Evolutionary conservation across 106 monocot genomes (phyloP), one percentile per base, ranked within the genome.

Genomic region (Acorus calamus): DNA sequence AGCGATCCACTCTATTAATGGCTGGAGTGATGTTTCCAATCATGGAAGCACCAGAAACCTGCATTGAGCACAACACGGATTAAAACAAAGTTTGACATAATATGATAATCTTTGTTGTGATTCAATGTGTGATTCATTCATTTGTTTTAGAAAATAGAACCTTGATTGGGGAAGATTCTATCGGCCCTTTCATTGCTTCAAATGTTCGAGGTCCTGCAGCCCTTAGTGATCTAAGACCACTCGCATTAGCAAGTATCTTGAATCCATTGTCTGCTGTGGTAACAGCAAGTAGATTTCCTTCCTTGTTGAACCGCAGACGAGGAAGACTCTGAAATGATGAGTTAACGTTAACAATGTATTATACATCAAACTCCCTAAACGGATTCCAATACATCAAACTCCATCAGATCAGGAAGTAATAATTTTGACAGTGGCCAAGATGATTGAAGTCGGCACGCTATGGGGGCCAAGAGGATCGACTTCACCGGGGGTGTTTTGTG

Each of bases 201-300:
- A 81, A 78, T 57, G 78, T 56, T 41, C 82, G 77, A 42, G n/a
- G 76, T 60, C 73, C 79, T 74, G 72, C 66, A n/a, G 77, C 53
- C 53, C 83, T 76, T 14, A 91, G 62, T 51, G 63, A 55, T 71
- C 74, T 83, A 11, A 84, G 64, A 56, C 92, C 92, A 47, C 82
- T 81, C 28, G 81, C 71, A 73, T 87, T 92, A 50, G 92, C 92
- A 46, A 92, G 78, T 62, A 92, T 92, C 71, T 92, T 92, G 69
- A 92, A 65, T 48, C 92, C 92, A 77, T 79, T 81, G 54, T 87
- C 86, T 4, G 52, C 68, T 14, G 86, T 84, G 28, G 81, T 76
- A 51, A 81, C 92, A 72, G 92, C 86, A 69, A 92, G 86, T 43
- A 92, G 76, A 63, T 76, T 87, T 59, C 92, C 92, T 62, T 84